Base-by-base conservation (phyloP, 345 rosid species). In the Melastoma malabathricum region DNA sequence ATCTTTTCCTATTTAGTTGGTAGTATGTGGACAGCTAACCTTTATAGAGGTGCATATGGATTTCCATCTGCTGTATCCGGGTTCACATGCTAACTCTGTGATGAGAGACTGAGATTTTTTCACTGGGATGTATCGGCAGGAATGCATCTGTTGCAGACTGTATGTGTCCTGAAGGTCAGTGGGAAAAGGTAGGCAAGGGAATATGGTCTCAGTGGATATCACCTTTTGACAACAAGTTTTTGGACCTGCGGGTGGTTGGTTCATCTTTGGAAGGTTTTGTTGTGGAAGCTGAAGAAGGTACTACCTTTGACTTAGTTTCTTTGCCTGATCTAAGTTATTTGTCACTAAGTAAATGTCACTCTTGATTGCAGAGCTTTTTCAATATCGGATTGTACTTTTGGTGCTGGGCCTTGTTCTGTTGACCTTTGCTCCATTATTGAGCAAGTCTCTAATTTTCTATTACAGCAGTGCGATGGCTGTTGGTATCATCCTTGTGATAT, bases 391-490 rank as follows among this genome's bases (percentile, higher is more conserved):
- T n/a, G 39, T 84, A 22, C 81, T 90, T 62, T 71, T 86, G 15
- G 34, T 80, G 31, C 13, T 68, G 46, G 98, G 96, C 59, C 57
- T 78, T n/a, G 9, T 82, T 15, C 52, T 90, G 50, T 50, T 81
- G 74, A 80, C 69, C 45, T 71, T 71, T 53, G 89, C 96, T 54
- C 68, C 92, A 39, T 22, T 68, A 12, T 56, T 84, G 62, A 86
- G 98, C 82, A 64, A 80, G 59, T 90, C 98, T 14, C 61, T 90
- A 58, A 75, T 64, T 5, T 86, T 90, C 69, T 90, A 86, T 76
- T 90, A 90, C 63, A 56, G 87, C 69, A 77, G 98, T 66, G 92
- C 96, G 34, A 90, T 90, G 96, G 77, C 82, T 64, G 65, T 82
- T 62, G 98, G 98, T 16, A 63, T 86, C 64, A 64, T 90, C 73